phyloP scores from a whole-genome alignment of 495 filamentous ascomycete species.

The Aeminium ludgeri region DNA sequence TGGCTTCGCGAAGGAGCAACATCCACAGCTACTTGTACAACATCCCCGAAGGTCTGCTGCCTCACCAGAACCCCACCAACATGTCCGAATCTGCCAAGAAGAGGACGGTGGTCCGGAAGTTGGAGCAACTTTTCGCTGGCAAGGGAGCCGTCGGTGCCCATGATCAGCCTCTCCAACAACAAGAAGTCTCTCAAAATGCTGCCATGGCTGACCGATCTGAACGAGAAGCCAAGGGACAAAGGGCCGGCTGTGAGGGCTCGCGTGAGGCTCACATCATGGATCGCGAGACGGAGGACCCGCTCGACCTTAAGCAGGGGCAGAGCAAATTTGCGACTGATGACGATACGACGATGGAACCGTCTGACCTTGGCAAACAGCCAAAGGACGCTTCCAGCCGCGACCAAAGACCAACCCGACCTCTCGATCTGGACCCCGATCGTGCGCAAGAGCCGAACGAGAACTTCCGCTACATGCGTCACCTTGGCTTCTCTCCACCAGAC shows the following conservation, averaged over 20 bases:
- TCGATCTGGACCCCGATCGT: constrained; percentile 54
- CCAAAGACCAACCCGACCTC: constrained; percentile 54
- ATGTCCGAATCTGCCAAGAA: constrained; percentile 54
- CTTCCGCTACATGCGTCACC: constrained; percentile 55
- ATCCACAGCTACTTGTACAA: constrained; percentile 43
- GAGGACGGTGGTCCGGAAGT: constrained; percentile 48
- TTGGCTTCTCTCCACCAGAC: constrained; percentile 44
- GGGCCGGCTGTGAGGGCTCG: constrained; percentile 23
- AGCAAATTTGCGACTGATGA: too few species aligned
- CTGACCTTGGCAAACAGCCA: neutral
- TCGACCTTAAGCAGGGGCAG: too few species aligned
- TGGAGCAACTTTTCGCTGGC: constrained; percentile 70
- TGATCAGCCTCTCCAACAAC: constrained; percentile 32
- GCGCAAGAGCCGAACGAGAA: constrained; percentile 53
- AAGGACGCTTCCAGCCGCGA: constrained; percentile 24
- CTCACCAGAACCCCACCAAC: constrained; percentile 26
- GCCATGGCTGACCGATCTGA: constrained; percentile 25
- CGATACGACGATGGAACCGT: too few species aligned
- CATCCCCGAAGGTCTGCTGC: constrained; percentile 42
- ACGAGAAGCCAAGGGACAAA: constrained; percentile 23
- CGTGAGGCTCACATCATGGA: constrained; percentile 35
- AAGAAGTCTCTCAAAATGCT: constrained; percentile 41
- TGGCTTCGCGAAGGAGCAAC: constrained; percentile 29
- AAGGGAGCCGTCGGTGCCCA: constrained; percentile 32
- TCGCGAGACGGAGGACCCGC: constrained; percentile 16